These are phyloP conservation scores for Candida tammaniensis DNA, from an alignment of 805 yeast genomes.

Conservation along the genomic window DNA sequence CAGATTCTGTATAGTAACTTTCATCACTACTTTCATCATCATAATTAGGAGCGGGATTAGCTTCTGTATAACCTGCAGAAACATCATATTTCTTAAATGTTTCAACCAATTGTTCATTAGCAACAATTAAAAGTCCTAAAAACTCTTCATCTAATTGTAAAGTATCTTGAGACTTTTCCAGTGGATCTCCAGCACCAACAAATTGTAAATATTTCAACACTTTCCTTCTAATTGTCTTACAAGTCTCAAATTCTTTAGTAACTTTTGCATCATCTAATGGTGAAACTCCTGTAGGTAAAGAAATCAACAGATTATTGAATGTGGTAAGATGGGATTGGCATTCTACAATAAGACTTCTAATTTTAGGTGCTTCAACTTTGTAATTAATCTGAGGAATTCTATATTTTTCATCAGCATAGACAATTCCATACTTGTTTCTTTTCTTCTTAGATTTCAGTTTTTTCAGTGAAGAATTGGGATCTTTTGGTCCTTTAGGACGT, in stretches of 20 bases:
- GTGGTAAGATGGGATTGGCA: constrained; percentile 73
- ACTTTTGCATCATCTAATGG: constrained; percentile 66
- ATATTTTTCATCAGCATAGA: constrained; percentile 48
- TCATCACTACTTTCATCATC: constrained; percentile 33
- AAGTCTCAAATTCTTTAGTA: constrained; percentile 66
- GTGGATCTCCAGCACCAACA: constrained; percentile 53
- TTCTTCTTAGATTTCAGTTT: constrained; percentile 16
- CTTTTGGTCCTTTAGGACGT: constrained; percentile 23
- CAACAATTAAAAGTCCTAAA: constrained; percentile 81
- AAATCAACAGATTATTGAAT: constrained; percentile 48
- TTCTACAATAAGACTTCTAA: constrained; percentile 66
- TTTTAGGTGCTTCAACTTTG: constrained; percentile 68
- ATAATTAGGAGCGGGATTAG: constrained; percentile 34
- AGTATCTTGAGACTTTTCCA: constrained; percentile 24
- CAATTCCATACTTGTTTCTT: constrained; percentile 14
- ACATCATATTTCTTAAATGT: constrained; percentile 70
- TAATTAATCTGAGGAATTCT: constrained; percentile 68
- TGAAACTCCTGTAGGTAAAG: constrained; percentile 44
- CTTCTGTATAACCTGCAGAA: constrained; percentile 40
- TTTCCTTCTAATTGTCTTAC: constrained; percentile 72
- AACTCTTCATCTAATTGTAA: constrained; percentile 64
- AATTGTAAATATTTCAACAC: constrained; percentile 79
- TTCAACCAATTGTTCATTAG: constrained; percentile 84
- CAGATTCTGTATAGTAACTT: constrained; percentile 41
- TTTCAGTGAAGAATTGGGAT: constrained; percentile 13